Evolutionary conservation across 495 filamentous ascomycete species (phyloP).

Genomic region (Aspergillus bridgeri): DNA sequence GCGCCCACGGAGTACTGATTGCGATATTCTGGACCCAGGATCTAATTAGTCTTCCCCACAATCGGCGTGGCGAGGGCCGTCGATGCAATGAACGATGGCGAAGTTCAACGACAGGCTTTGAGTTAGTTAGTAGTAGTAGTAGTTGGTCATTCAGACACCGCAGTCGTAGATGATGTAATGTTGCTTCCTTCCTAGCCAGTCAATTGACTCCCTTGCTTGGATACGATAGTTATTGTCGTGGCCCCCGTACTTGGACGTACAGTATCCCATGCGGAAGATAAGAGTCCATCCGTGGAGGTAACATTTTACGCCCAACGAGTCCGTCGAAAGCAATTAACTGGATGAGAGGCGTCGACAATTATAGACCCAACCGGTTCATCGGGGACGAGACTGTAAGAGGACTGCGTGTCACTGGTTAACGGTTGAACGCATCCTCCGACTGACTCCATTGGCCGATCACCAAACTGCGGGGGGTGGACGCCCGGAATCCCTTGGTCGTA

Average conservation of each 20-base stretch:
- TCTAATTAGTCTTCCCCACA: neutral
- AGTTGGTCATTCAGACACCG: no score
- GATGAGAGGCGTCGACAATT: slow-evolving; percentile 1
- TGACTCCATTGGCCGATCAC: neutral
- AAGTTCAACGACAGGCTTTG: neutral
- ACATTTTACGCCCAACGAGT: neutral
- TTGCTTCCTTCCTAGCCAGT: neutral
- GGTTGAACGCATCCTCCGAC: slow-evolving; percentile 4
- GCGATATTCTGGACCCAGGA: neutral
- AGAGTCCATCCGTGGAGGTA: neutral
- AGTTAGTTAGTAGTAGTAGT: neutral
- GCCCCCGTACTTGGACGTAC: neutral
- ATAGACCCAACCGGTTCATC: slow-evolving; percentile 1
- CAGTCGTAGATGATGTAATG: neutral
- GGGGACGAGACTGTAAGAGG: neutral
- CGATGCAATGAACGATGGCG: neutral
- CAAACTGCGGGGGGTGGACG: neutral
- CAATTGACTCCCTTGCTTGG: slow-evolving; percentile 2
- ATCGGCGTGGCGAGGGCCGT: neutral
- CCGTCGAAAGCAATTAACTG: slow-evolving; percentile 1
- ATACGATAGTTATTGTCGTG: neutral
- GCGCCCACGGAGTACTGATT: neutral
- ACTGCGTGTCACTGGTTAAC: slow-evolving; percentile 6
- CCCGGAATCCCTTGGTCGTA: neutral
- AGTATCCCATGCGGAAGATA: neutral